Conservation (phyloP, 169 alveolate genomes). For the Cryptosporidium xiaoi region DNA sequence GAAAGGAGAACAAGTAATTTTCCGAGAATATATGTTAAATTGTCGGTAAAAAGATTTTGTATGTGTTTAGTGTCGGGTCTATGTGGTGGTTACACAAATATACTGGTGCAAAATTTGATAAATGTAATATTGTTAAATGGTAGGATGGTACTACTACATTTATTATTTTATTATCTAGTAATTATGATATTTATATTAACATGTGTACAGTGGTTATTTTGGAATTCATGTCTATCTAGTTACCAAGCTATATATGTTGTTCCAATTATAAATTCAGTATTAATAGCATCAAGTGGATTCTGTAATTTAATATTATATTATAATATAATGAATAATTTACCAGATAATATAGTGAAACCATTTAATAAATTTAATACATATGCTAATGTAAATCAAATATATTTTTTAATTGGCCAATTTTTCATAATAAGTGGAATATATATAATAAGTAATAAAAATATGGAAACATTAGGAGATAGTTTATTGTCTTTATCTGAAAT, state of each 20-base stretch:
- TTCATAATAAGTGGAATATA: conserved; percentile 47
- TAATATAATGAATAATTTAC: conserved; percentile 7
- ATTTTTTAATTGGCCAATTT: conserved; percentile 38
- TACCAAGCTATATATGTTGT: conserved; percentile 69
- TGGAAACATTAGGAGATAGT: background rate
- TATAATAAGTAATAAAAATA: conserved; percentile 30
- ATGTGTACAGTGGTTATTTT: conserved; percentile 42
- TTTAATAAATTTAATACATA: too few relatives aligned
- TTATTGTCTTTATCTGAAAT: background rate
- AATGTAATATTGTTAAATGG: conserved; percentile 13
- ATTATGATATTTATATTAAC: conserved; percentile 27
- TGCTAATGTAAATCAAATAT: background rate
- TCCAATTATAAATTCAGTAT: conserved; percentile 66
- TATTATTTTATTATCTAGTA: conserved; percentile 23
- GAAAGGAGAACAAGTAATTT: conserved; percentile 10
- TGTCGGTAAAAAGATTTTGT: conserved; percentile 59
- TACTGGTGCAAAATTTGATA: conserved; percentile 52
- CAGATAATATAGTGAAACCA: background rate
- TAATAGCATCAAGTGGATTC: conserved; percentile 65
- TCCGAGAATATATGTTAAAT: conserved; percentile 46
- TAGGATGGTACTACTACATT: background rate
- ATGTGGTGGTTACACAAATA: conserved; percentile 63
- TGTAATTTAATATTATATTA: conserved; percentile 59
- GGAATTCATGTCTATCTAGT: conserved; percentile 54
- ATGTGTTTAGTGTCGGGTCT: conserved; percentile 53